Percentiles rank a stretch among this genome's conserved stretches.
Conservation (phyloP, 2,329 filamentous ascomycete genomes). For the Diplodia sapinea region DNA sequence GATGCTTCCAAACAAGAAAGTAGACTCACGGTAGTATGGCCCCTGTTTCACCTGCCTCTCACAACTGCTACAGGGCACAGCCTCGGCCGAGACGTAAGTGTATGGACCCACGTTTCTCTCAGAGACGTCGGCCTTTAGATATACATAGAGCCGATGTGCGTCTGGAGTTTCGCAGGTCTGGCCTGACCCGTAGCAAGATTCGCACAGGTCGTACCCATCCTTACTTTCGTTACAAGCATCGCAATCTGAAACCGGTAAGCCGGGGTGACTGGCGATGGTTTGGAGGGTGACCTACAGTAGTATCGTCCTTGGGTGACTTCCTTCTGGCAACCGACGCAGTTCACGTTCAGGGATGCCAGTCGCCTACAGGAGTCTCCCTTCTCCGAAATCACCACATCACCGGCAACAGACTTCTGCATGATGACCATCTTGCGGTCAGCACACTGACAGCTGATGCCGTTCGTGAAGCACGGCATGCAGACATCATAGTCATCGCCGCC, state of each 20-base stretch:
- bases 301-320: slow-evolving; percentile 7
- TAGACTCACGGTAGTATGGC: slow-evolving; percentile 1
- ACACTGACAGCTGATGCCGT: slow-evolving; percentile 8
- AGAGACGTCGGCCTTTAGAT: slow-evolving; percentile 4
- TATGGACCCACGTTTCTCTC: not conserved
- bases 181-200: slow-evolving; percentile 1
- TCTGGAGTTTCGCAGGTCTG: slow-evolving; percentile 18
- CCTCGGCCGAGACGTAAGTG: not conserved
- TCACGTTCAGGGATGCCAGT: not conserved
- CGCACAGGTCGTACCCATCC: slow-evolving; percentile 11
- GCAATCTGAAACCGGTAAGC: not conserved
- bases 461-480: slow-evolving; percentile 11
- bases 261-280: not conserved
- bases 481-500: slow-evolving; percentile 13
- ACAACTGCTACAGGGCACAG: not conserved
- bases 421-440: not conserved
- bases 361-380: slow-evolving; percentile 11
- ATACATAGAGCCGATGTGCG: slow-evolving; percentile 10
- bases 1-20: rapidly evolving
- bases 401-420: slow-evolving; percentile 22
- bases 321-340: slow-evolving; percentile 2
- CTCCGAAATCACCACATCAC: slow-evolving; percentile 13
- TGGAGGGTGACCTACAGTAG: not conserved
- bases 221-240: slow-evolving; percentile 5
- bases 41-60: not conserved